Evolutionary conservation across 441 rosid species (phyloP).

Genomic region (Gossypium trilobum): DNA sequence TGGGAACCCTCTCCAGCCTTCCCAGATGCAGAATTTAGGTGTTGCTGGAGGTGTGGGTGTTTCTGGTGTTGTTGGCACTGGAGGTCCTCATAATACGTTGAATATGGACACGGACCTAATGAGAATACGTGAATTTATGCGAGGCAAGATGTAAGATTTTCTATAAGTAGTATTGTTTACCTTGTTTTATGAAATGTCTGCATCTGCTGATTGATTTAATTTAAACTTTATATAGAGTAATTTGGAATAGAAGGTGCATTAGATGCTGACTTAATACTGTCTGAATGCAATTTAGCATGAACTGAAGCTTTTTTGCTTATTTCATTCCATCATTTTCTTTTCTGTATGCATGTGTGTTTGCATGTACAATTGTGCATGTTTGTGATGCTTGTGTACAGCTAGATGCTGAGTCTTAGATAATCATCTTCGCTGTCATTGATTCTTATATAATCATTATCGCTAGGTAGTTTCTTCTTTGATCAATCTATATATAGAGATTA

Average conservation of each 20-base stretch:
- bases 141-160: constrained; percentile 54
- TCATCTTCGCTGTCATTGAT: neutral
- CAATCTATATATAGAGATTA: neutral
- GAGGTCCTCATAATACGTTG: constrained; percentile 24
- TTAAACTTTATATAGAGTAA: neutral
- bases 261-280: neutral
- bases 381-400: neutral
- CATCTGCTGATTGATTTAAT: constrained; percentile 9
- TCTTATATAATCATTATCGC: neutral
- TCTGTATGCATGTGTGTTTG: neutral
- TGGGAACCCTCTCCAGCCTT: constrained; percentile 48
- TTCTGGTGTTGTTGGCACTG: constrained; percentile 21
- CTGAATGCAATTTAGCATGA: constrained; percentile 1
- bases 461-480: neutral
- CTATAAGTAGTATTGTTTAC: neutral
- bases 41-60: constrained; percentile 25
- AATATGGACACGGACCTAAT: constrained; percentile 36
- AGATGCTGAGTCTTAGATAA: neutral
- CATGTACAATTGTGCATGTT: neutral
- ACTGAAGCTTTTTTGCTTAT: neutral
- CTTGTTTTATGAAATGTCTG: neutral
- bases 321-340: neutral
- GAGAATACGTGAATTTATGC: constrained; percentile 41
- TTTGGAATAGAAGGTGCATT: neutral
- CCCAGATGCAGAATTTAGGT: constrained; percentile 61